These are phyloP conservation scores for Aspergillus conjunctus DNA, from an alignment of 495 filamentous ascomycete species.

Conservation along the genomic window DNA sequence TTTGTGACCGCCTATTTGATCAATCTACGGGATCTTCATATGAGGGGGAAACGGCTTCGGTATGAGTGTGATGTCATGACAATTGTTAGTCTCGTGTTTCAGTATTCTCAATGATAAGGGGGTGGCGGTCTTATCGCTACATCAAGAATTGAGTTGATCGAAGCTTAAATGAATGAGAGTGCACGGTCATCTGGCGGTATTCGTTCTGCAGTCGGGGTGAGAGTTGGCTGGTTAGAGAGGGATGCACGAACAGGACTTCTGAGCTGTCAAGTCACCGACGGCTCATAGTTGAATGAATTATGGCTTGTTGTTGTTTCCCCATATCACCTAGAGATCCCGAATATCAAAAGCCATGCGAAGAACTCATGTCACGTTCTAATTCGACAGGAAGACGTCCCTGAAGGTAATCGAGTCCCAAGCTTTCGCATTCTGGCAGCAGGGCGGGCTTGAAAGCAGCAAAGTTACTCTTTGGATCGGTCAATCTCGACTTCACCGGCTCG, in stretches of 20 bases:
- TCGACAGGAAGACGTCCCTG: no score
- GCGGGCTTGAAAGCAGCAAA: background rate
- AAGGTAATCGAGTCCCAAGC: background rate
- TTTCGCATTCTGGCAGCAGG: background rate
- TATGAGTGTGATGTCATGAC: constrained; percentile 1
- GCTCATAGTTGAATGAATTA: background rate
- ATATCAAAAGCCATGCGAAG: no score
- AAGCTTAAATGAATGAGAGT: constrained; percentile 4
- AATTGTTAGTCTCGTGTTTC: background rate
- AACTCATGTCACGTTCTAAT: no score
- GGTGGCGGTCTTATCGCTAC: background rate
- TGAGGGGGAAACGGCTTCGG: background rate
- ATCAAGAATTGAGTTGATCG: constrained; percentile 5
- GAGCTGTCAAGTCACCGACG: background rate
- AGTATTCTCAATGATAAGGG: background rate
- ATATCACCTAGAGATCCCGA: no score
- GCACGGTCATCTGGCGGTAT: constrained; percentile 4
- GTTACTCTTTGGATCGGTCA: background rate
- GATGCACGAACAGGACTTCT: constrained; percentile 1
- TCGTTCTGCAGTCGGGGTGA: background rate
- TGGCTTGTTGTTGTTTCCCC: background rate
- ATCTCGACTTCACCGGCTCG: background rate
- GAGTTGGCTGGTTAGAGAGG: background rate
- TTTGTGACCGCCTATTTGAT: constrained; percentile 1
- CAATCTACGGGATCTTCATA: background rate